Conservation (phyloP, 805 yeast genomes). For the Ogataea saltuana region DNA sequence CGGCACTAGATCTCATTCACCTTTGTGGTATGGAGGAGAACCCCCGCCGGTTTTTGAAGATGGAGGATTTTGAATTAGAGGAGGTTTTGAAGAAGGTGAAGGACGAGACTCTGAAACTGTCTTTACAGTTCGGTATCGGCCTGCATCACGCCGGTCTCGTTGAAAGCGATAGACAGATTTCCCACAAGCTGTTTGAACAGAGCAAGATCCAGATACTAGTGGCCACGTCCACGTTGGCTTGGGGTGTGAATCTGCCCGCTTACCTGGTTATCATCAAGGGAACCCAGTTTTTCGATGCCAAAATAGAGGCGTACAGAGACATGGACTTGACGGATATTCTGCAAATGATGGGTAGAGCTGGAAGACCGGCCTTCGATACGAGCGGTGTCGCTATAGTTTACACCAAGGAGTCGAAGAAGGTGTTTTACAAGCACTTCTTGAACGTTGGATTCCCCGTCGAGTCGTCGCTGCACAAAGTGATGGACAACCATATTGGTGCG, state of each 20-base stretch:
- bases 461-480: conserved; percentile 72
- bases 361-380: conserved; percentile 79
- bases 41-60: conserved; percentile 67
- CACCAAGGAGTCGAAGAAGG: conserved; percentile 73
- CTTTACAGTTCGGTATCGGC: conserved; percentile 79
- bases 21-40: conserved; percentile 77
- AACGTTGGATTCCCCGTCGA: conserved; percentile 84
- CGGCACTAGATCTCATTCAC: conserved; percentile 76
- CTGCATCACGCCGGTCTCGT: conserved; percentile 82
- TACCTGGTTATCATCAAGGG: conserved; percentile 78
- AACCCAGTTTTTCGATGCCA: conserved; percentile 63
- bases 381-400: conserved; percentile 76
- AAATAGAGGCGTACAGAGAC: conserved; percentile 69
- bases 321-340: conserved; percentile 82
- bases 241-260: conserved; percentile 87
- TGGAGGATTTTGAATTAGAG: conserved; percentile 64
- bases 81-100: conserved; percentile 55
- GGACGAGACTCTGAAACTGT: conserved; percentile 77
- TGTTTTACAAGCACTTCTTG: conserved; percentile 73
- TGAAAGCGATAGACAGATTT: conserved; percentile 67
- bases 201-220: conserved; percentile 69
- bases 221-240: conserved; percentile 82
- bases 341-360: conserved; percentile 87
- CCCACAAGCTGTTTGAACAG: conserved; percentile 69
- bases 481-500: conserved; percentile 80